phyloP scores from a whole-genome alignment of 495 filamentous ascomycete species.

The Xylona heveae region DNA sequence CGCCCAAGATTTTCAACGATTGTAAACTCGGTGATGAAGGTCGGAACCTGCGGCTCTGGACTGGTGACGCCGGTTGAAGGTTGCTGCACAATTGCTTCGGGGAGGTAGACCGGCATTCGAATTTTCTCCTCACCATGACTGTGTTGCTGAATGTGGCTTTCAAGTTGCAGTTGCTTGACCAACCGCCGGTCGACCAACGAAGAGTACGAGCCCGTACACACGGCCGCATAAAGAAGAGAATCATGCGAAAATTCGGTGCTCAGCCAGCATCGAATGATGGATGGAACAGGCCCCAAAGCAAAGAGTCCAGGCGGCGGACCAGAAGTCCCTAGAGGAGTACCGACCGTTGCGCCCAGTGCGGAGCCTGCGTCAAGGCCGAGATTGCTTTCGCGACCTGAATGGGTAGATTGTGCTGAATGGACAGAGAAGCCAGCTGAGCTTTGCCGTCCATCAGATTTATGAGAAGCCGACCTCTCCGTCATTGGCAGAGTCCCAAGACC shows the following conservation, averaged over 20 bases:
- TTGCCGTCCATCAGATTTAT: conserved; percentile 90
- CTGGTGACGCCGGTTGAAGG: conserved; percentile 51
- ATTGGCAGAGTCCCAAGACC: conserved; percentile 63
- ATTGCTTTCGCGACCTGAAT: conserved; percentile 65
- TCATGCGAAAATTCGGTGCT: conserved; percentile 59
- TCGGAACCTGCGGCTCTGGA: conserved; percentile 59
- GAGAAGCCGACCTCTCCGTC: conserved; percentile 75
- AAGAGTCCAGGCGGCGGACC: conserved; percentile 68
- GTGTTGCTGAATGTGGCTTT: conserved; percentile 40
- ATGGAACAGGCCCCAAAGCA: conserved; percentile 65
- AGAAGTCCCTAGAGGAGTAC: conserved; percentile 39
- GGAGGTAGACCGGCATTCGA: conserved; percentile 64
- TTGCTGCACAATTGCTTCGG: conserved; percentile 68
- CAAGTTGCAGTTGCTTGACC: conserved; percentile 46
- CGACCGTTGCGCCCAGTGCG: conserved; percentile 35
- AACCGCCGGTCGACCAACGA: conserved; percentile 56
- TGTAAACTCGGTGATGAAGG: conserved; percentile 54
- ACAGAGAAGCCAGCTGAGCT: conserved; percentile 73
- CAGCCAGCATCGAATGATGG: conserved; percentile 92
- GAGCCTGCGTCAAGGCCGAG: conserved; percentile 58
- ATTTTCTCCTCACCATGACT: conserved; percentile 40
- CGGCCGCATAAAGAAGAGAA: conserved; percentile 69
- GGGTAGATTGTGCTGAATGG: conserved; percentile 24
- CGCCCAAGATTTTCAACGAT: conserved; percentile 33
- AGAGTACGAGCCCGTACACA: conserved; percentile 80